Evolutionary conservation across 768 basidiomycete genomes (phyloP).

Genomic region (Tubosaeta sp.): DNA sequence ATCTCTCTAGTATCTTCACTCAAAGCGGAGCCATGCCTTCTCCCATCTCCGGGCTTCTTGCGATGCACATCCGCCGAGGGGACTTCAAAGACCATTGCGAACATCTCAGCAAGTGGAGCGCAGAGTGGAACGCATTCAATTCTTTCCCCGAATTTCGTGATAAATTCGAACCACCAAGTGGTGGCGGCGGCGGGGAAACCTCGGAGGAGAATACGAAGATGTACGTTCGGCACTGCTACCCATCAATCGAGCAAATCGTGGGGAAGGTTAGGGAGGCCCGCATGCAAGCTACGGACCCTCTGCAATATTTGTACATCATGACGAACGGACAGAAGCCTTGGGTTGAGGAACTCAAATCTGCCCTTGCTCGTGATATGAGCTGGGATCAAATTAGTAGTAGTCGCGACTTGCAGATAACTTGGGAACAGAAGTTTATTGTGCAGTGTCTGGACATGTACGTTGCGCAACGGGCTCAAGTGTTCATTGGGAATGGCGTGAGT

Average conservation of each 20-base stretch:
- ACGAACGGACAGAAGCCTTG: conserved; percentile 43
- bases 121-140: conserved; percentile 44
- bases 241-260: conserved; percentile 41
- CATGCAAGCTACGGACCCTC: conserved; percentile 13
- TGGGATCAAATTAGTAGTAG: conserved; percentile 43
- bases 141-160: conserved; percentile 40
- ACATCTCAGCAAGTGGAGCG: conserved; percentile 31
- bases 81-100: conserved; percentile 46
- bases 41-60: conserved; percentile 41
- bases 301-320: conserved; percentile 43
- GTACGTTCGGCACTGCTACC: conserved; percentile 40
- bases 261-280: conserved; percentile 34
- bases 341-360: conserved; percentile 37
- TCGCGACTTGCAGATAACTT: conserved; percentile 38
- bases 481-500: conserved; percentile 53
- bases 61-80: conserved; percentile 49
- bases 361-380: conserved; percentile 23
- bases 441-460: conserved; percentile 52
- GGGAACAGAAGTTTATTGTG: conserved; percentile 40
- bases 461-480: conserved; percentile 43
- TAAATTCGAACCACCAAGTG: conserved; percentile 30
- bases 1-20: background rate
- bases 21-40: conserved; percentile 2
- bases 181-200: conserved; percentile 14
- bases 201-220: conserved; percentile 18